A percentile compares a stretch with the other conserved stretches of the same genome.
Evolutionary conservation across 2,329 filamentous ascomycete genomes (phyloP).

Genomic region (Fusarium nodosum): DNA sequence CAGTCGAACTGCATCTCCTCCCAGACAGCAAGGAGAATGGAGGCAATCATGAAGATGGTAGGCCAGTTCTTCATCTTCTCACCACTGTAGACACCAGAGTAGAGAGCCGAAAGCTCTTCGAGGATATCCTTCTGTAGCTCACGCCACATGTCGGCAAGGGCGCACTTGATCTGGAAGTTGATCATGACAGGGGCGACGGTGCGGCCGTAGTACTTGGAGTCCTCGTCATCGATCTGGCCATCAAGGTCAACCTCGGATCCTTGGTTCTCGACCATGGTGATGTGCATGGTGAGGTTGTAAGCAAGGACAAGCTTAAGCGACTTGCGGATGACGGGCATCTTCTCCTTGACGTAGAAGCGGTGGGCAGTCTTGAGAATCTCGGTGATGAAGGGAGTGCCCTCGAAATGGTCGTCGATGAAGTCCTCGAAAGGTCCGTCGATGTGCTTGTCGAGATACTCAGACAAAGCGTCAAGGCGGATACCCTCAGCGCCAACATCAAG

Average conservation of each 20-base stretch:
- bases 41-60: conserved; percentile 97
- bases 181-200: conserved; percentile 97
- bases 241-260: conserved; percentile 82
- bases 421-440: conserved; percentile 92
- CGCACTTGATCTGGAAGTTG: conserved; percentile 99
- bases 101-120: conserved; percentile 90
- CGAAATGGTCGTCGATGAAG: conserved; percentile 96
- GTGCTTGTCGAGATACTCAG: conserved; percentile 95
- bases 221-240: conserved; percentile 87
- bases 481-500: conserved; percentile 92
- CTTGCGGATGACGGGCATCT: conserved; percentile 91
- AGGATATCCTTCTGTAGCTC: conserved; percentile 96
- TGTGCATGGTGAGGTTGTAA: conserved; percentile 94
- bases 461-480: conserved; percentile 82
- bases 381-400: conserved; percentile 93
- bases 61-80: conserved; percentile 99
- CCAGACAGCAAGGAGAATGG: conserved; percentile 93
- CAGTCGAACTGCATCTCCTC: conserved; percentile 99
- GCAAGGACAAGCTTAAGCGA: conserved; percentile 94
- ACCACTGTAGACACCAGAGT: conserved; percentile 97
- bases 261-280: conserved; percentile 93
- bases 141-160: conserved; percentile 97
- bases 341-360: conserved; percentile 90
- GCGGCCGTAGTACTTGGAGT: conserved; percentile 90
- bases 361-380: conserved; percentile 97